These are phyloP conservation scores for Arctium lappa DNA, from an alignment of 129 eudicot genomes.

Conservation along the genomic window DNA sequence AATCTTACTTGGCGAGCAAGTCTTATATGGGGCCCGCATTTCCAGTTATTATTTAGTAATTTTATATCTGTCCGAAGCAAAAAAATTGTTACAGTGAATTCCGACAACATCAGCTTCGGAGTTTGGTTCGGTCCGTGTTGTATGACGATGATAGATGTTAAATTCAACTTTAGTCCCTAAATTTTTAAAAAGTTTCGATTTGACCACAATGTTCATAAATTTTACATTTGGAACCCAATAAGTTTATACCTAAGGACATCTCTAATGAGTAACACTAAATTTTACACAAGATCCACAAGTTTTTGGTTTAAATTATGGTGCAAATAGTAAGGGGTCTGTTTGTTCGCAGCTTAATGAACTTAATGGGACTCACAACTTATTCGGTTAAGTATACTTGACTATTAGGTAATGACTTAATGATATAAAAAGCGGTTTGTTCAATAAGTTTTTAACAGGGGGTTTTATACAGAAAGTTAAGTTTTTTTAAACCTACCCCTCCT, in stretches of 20 bases:
- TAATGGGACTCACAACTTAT: no score
- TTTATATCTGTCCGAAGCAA: constrained; percentile 6
- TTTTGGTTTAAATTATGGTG: no score
- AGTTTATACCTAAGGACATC: neutral
- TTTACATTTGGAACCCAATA: neutral
- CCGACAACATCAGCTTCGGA: constrained; percentile 20
- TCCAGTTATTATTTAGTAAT: neutral
- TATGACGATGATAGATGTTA: neutral
- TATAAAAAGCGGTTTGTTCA: no score
- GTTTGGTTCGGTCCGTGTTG: neutral
- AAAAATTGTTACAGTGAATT: neutral
- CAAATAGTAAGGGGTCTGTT: no score
- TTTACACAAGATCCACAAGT: no score
- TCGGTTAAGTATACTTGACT: no score
- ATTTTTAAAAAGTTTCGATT: neutral
- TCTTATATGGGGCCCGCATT: constrained; percentile 6
- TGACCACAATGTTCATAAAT: neutral
- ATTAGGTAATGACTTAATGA: no score
- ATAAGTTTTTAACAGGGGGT: no score
- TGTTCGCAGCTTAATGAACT: no score
- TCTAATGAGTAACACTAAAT: neutral
- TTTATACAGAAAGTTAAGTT: no score
- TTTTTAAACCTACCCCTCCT: no score
- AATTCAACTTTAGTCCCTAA: neutral
- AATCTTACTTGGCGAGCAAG: constrained; percentile 32